These are phyloP conservation scores for Alternaria consortialis DNA, from an alignment of 2,329 filamentous ascomycete species.

Conservation along the genomic window DNA sequence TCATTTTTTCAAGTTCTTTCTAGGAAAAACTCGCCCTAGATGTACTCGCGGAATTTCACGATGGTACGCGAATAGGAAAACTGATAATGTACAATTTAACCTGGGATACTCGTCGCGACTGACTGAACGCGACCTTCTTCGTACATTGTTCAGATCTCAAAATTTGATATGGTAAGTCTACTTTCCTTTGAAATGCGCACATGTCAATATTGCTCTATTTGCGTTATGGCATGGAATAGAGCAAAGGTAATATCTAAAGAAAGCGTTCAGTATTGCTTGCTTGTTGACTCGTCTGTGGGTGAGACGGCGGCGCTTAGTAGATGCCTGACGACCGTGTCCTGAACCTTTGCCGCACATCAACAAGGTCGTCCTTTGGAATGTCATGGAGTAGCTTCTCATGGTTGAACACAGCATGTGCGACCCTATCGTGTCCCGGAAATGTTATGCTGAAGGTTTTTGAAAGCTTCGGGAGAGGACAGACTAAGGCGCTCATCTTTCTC, in stretches of 20 bases:
- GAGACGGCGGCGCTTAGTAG: conserved; percentile 8
- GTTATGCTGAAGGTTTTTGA: not conserved
- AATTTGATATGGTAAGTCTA: no score
- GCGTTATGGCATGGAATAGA: not conserved
- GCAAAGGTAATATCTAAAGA: not conserved
- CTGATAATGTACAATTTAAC: no score
- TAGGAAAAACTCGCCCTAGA: no score
- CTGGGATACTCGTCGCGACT: no score
- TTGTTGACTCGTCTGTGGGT: not conserved
- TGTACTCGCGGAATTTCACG: no score
- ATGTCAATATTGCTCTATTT: not conserved
- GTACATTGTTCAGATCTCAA: no score
- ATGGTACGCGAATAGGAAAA: no score
- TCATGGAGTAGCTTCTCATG: not conserved
- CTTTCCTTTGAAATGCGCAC: not conserved
- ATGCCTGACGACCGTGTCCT: not conserved
- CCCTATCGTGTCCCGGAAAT: not conserved
- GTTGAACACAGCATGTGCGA: not conserved
- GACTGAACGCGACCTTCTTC: no score
- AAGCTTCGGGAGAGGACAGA: not conserved
- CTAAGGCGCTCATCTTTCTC: not conserved
- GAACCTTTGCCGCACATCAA: not conserved
- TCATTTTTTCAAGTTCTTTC: no score
- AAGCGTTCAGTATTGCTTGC: not conserved
- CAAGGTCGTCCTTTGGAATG: not conserved